Conservation (phyloP, 768 basidiomycete species). For the Termitomyces sp. region DNA sequence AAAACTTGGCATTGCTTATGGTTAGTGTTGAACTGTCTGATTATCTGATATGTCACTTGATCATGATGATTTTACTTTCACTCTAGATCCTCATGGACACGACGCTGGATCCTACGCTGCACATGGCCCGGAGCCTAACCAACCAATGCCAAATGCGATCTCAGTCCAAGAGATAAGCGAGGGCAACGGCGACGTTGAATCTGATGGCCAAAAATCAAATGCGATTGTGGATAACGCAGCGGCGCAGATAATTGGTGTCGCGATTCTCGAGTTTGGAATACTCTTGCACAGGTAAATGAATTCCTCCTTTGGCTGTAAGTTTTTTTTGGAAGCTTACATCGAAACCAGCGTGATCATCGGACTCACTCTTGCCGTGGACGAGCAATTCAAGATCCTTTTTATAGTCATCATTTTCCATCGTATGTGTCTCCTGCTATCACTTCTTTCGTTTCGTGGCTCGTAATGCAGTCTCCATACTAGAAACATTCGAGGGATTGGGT, state of each 20-base stretch:
- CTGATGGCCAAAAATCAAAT: conserved; percentile 3
- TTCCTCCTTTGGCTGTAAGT: neutral
- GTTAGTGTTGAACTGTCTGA: conserved; percentile 32
- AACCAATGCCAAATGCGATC: neutral
- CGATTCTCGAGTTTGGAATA: conserved; percentile 93
- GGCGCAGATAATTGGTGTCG: conserved; percentile 83
- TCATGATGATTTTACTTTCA: neutral
- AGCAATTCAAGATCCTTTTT: conserved; percentile 83
- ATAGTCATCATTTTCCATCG: conserved; percentile 91
- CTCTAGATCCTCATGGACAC: conserved; percentile 67
- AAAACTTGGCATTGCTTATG: conserved; percentile 60
- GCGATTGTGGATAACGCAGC: conserved; percentile 40
- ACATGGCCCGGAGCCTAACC: conserved; percentile 49
- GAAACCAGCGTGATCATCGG: conserved; percentile 72
- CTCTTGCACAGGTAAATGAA: conserved; percentile 66
- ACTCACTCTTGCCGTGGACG: conserved; percentile 82
- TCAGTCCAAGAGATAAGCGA: neutral
- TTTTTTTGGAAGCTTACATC: neutral
- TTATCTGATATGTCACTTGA: neutral
- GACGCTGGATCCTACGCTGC: conserved; percentile 55
- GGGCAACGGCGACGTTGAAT: conserved; percentile 27
- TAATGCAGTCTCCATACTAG: conserved; percentile 38
- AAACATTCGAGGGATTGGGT: conserved; percentile 93
- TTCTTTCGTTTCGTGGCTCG: neutral
- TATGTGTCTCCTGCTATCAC: conserved; percentile 38